phyloP scores from a whole-genome alignment of 2,329 filamentous ascomycete genomes.

The Juglanconis juglandina region DNA sequence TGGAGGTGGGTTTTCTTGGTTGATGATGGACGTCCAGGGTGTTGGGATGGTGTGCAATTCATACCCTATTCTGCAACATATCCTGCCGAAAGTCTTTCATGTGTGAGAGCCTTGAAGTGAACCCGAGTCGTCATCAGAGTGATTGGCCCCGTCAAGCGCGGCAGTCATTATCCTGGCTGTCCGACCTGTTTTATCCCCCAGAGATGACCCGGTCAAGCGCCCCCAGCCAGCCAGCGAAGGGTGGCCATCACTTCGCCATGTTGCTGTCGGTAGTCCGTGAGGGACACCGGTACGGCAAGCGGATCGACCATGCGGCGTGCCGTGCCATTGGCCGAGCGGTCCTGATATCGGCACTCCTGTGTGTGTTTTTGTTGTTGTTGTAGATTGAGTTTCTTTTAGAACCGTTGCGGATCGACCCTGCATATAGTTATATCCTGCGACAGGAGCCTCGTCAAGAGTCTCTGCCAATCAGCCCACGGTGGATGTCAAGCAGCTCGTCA shows the following conservation, averaged over 20 bases:
- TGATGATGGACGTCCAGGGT: background rate
- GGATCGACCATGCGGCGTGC: slow-evolving; percentile 1
- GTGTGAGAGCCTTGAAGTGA: slow-evolving; percentile 3
- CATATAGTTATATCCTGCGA: slow-evolving; percentile 2
- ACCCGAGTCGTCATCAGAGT: background rate
- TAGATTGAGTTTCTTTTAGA: no score
- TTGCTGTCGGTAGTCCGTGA: background rate
- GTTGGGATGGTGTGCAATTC: slow-evolving; percentile 4
- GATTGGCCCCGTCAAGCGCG: slow-evolving; percentile 14
- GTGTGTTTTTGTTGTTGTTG: no score
- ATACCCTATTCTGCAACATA: slow-evolving; percentile 5
- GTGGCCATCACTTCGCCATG: slow-evolving; percentile 8
- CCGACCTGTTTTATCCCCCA: background rate
- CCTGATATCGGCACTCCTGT: background rate
- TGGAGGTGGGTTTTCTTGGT: slow-evolving; percentile 5
- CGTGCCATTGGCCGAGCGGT: slow-evolving; percentile 2
- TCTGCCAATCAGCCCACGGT: background rate
- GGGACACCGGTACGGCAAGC: background rate
- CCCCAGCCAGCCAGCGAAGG: background rate
- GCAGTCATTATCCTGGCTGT: background rate
- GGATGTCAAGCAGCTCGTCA: background rate
- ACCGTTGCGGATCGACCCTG: background rate
- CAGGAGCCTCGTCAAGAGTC: background rate
- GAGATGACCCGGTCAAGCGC: background rate
- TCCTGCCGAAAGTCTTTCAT: slow-evolving; percentile 1